Base-by-base conservation (phyloP, 2,329 filamentous ascomycete genomes). In the Claviceps sp. region DNA sequence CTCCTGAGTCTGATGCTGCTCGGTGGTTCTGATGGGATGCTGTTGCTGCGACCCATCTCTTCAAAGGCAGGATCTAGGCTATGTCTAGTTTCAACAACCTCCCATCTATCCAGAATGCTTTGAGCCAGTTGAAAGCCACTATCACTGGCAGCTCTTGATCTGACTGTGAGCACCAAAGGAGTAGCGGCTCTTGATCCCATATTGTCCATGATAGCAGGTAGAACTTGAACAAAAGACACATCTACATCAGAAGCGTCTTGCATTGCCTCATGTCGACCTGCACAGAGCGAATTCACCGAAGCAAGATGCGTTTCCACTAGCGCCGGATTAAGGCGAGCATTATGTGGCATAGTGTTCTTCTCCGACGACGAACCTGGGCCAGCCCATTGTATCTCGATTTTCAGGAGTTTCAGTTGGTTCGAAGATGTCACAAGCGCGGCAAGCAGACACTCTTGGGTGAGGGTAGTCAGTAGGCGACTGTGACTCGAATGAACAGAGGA, bases 71-170 rank as follows among this genome's bases (percentile, higher is more conserved):
- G 70, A 62, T 93, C 86, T 7, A 94, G 69, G 9, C 70, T 74
- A 56, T 84, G 80, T n/a, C 76, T 68, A 47, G 79, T 75, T 36
- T 86, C 80, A 9, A 91, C 64, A 14, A 95, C 70, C 58, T 93
- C 84, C 91, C 91, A 97, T 55, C 85, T 79, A 56, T 88, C 83
- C 55, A 97, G 74, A 42, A 90, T 78, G 58, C 83, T 95, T 58
- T 85, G 80, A 0, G 79, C 71, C 36, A 82, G 79, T 56, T 83
- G 80, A 43, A 78, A 82, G 34, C 82, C 57, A 71, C 73, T 51
- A 72, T 70, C 56, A 68, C 67, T 51, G 74, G 76, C 50, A 76
- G 66, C 60, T 77, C 77, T 62, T 9, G 85, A 85, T 54, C 88
- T 88, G 34, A 90, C 77, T 0, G 85, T 83, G 37, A 95, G 64